phyloP scores from a whole-genome alignment of 2,329 filamentous ascomycete species.

The Diaporthe helianthi region DNA sequence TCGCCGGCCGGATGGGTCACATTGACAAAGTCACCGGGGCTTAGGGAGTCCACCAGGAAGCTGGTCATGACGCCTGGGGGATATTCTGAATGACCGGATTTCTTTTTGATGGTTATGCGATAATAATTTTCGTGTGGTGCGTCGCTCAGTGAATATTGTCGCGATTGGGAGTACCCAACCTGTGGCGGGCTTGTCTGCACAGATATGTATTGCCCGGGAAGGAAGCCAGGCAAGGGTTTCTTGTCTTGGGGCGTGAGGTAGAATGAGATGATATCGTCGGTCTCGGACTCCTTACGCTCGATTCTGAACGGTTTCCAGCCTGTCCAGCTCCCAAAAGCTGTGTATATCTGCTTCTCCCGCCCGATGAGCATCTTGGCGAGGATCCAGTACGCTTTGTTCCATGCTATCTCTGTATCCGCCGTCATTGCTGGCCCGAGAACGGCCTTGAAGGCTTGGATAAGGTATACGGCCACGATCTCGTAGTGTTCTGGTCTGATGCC shows the following conservation, averaged over 20 bases:
- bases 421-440: constrained; percentile 73
- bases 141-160: constrained; percentile 78
- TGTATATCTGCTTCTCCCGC: constrained; percentile 69
- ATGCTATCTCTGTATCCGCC: constrained; percentile 68
- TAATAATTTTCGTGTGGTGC: constrained; percentile 67
- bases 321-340: constrained; percentile 66
- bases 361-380: constrained; percentile 76
- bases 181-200: constrained; percentile 64
- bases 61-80: constrained; percentile 71
- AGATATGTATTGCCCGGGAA: constrained; percentile 77
- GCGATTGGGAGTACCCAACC: constrained; percentile 66
- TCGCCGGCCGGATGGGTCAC: constrained; percentile 72
- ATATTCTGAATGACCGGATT: constrained; percentile 51
- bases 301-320: constrained; percentile 74
- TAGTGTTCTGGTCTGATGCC: constrained; percentile 75
- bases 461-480: constrained; percentile 71
- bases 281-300: constrained; percentile 68
- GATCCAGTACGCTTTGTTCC: constrained; percentile 75
- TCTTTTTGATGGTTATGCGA: constrained; percentile 75
- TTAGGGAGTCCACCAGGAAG: constrained; percentile 67
- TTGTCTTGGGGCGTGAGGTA: constrained; percentile 70
- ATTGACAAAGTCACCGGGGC: constrained; percentile 67
- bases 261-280: constrained; percentile 74
- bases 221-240: constrained; percentile 65
- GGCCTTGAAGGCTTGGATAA: constrained; percentile 70